A percentile compares a stretch with the other conserved stretches of the same genome.
These are phyloP conservation scores for Papiliotrema laurentii DNA, from an alignment of 1,284 basidiomycete species.

Conservation along the genomic window DNA sequence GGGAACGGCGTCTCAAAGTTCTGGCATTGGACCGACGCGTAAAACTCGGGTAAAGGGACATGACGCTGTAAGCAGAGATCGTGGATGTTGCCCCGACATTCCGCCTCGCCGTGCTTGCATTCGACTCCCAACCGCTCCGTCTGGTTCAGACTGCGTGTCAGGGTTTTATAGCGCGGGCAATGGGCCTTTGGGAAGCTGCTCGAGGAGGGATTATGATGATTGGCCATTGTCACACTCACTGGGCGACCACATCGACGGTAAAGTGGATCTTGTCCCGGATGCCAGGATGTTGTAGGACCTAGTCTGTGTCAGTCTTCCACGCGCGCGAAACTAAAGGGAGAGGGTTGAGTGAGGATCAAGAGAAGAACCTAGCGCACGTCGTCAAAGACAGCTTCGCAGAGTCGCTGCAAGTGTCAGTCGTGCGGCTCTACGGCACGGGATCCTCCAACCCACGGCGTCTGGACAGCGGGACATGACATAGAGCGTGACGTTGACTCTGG, in stretches of 20 bases:
- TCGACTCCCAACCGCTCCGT: constrained; percentile 65
- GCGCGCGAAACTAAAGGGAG: not conserved
- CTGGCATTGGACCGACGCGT: constrained; percentile 66
- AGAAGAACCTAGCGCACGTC: constrained; percentile 1
- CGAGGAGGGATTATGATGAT: constrained; percentile 4
- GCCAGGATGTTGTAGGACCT: constrained; percentile 60
- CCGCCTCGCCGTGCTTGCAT: constrained; percentile 70
- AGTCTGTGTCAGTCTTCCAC: constrained; percentile 5
- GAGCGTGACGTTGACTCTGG: constrained; percentile 40
- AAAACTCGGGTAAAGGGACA: constrained; percentile 55
- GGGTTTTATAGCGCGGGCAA: not conserved
- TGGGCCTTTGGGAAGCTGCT: not conserved
- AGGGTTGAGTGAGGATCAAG: not conserved
- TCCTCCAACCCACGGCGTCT: constrained; percentile 39
- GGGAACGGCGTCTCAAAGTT: constrained; percentile 61
- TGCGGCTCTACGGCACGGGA: not conserved
- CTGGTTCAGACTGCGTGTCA: constrained; percentile 55
- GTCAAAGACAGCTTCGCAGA: not conserved
- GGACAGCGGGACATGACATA: constrained; percentile 47
- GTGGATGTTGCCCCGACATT: constrained; percentile 76
- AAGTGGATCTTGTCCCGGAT: constrained; percentile 61
- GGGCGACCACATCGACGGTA: constrained; percentile 65
- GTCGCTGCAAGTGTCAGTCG: not conserved
- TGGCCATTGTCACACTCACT: too few species aligned
- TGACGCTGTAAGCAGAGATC: constrained; percentile 64